Base-by-base conservation (phyloP, 2,329 filamentous ascomycete genomes). In the Metarhizium robertsii region DNA sequence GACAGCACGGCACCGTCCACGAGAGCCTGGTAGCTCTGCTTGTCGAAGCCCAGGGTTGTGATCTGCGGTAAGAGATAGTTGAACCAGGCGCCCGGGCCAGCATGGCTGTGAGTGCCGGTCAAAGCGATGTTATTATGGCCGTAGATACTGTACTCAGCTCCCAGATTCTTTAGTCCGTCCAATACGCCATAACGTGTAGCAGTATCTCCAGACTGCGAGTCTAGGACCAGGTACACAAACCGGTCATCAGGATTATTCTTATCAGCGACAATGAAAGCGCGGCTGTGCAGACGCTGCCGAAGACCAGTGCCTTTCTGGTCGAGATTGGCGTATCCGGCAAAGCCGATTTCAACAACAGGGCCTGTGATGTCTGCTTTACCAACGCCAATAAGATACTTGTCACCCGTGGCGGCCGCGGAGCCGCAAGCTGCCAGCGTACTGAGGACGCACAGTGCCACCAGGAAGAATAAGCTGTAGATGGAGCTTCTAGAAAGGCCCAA, bases 11-110 rank as follows among this genome's bases (percentile, higher is more conserved):
- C 86, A 1, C 92, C 92, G 62, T 94, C 85, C 0, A 97, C 90
- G 59, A 97, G 90, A 32, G 92, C 91, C 60, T 86, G 80, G 66
- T 95, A 95, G 64, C 89, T 95, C 69, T 95, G 88, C 64, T 85
- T 84, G 70, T 90, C 81, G 63, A 96, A 96, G 0, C 92, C 92
- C 57, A 87, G 79, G 65, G 85, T 92, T 0, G 92, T 94, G 60
- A 97, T 87, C 67, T 96, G 92, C 7, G 92, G 92, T 6, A 96
- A 77, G 10, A 97, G 79, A 67, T 96, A 97, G 71, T 97, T 97
- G 67, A 95, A 78, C 90, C 91, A 97, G 6, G 88, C 92, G 2
- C 88, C 92, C 0, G 92, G 92, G 0, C 92, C 92, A 29, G 91
- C 86, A 72, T 97, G 92, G 30, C 89, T 94, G 69, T 97, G 92